Evolutionary conservation across 345 rosid genomes (phyloP).

Genomic region (Corymbia maculata): DNA sequence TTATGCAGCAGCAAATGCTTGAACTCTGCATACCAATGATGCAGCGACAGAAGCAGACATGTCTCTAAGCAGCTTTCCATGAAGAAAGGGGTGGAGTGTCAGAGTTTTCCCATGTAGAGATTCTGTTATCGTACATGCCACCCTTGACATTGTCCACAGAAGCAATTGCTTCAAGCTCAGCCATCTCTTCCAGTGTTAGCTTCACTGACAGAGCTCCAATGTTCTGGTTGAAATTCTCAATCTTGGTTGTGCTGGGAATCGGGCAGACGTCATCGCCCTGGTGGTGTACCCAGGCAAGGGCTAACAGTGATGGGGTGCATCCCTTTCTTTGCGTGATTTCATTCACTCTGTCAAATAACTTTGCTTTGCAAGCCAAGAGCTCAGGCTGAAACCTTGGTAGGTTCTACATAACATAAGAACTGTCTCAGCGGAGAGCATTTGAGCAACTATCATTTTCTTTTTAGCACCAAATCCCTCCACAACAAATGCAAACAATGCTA

Average conservation of each 20-base stretch:
- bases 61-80: conserved; percentile 16
- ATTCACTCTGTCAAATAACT: not conserved
- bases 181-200: conserved; percentile 44
- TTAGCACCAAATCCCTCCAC: not conserved
- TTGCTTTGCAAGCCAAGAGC: conserved; percentile 1
- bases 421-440: not conserved
- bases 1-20: not conserved
- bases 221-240: conserved; percentile 9
- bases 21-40: not conserved
- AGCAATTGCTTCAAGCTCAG: conserved; percentile 44
- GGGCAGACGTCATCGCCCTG: not conserved
- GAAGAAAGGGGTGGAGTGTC: conserved; percentile 55
- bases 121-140: conserved; percentile 10
- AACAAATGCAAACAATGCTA: no score
- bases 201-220: conserved; percentile 34
- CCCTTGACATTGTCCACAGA: conserved; percentile 30
- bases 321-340: conserved; percentile 5
- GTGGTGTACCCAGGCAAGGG: conserved; percentile 7
- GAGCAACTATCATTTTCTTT: not conserved
- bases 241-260: not conserved
- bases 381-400: not conserved
- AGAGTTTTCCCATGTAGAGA: conserved; percentile 19
- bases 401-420: not conserved
- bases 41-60: not conserved
- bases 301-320: conserved; percentile 3